These are phyloP conservation scores for Anthracocystis walkeri DNA, from an alignment of 1,284 basidiomycete species.

Conservation along the genomic window DNA sequence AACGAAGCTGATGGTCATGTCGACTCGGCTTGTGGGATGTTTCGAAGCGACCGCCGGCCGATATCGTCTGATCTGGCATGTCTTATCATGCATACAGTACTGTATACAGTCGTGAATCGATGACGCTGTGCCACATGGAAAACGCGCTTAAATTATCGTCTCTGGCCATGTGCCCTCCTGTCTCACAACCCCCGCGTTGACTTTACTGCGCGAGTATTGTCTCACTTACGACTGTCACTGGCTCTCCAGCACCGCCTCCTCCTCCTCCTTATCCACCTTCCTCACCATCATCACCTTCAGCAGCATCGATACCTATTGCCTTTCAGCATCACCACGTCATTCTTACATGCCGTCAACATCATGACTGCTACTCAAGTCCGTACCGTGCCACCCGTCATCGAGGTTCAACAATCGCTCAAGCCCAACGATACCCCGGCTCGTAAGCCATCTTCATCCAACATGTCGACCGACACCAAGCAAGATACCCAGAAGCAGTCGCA, in stretches of 20 bases:
- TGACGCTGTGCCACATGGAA: constrained; percentile 3
- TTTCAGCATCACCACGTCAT: neutral
- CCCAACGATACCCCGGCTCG: constrained; percentile 5
- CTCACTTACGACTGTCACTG: too few relatives aligned
- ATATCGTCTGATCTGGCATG: neutral
- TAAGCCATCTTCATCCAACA: constrained; percentile 1
- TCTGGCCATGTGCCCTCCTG: neutral
- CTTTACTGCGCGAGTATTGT: neutral
- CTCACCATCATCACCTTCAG: neutral
- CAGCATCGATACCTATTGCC: neutral
- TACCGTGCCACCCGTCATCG: constrained; percentile 35
- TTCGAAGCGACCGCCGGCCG: constrained; percentile 5
- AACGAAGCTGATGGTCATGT: too few relatives aligned
- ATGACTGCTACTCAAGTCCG: constrained; percentile 39
- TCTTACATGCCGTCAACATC: neutral
- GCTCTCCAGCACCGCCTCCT: too few relatives aligned
- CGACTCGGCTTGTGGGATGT: neutral
- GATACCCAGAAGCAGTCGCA: neutral
- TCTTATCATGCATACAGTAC: neutral
- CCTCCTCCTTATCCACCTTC: too few relatives aligned
- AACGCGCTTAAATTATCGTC: too few relatives aligned
- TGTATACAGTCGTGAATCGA: neutral
- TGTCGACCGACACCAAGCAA: constrained; percentile 8
- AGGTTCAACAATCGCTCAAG: constrained; percentile 17
- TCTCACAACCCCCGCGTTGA: constrained; percentile 4